Evolutionary conservation across 116 monocot genomes (phyloP).

Genomic region (Posidonia oceanica): DNA sequence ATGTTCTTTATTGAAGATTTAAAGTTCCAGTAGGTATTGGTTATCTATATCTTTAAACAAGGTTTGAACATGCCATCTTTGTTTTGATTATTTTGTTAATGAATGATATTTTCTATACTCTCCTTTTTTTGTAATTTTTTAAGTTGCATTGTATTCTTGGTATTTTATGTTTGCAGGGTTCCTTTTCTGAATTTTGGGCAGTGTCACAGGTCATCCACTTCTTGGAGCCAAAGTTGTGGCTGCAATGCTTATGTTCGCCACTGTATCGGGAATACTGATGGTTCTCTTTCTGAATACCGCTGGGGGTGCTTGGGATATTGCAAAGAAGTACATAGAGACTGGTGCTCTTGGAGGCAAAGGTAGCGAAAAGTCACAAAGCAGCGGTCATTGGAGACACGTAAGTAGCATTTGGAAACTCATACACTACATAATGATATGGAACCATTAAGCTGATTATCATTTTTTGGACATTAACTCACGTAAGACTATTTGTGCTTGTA

Average conservation of each 20-base stretch:
- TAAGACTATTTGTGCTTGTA: constrained; percentile 17
- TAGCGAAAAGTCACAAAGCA: constrained; percentile 92
- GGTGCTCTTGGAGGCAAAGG: constrained; percentile 99
- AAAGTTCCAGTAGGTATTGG: too few relatives aligned
- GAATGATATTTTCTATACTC: too few relatives aligned
- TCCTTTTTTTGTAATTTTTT: background rate
- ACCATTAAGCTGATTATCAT: too few relatives aligned
- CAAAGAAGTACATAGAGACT: constrained; percentile 98
- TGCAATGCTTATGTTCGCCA: constrained; percentile 99
- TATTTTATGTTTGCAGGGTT: constrained; percentile 37
- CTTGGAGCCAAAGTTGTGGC: constrained; percentile 99
- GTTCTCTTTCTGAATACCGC: constrained; percentile 96
- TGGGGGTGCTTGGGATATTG: constrained; percentile 99
- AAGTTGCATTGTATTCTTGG: background rate
- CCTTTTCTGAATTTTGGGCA: constrained; percentile 71
- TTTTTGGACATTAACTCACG: background rate
- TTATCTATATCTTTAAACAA: too few relatives aligned
- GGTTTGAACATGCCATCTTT: too few relatives aligned
- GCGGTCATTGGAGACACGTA: constrained; percentile 98
- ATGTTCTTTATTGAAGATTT: too few relatives aligned
- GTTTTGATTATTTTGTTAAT: too few relatives aligned
- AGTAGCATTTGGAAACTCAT: constrained; percentile 13
- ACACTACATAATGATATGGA: background rate
- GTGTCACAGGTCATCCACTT: constrained; percentile 69
- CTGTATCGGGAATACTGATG: constrained; percentile 94